Evolutionary conservation across 306 rosid genomes (phyloP), one percentile per base, ranked within the genome.

Genomic region (Gillenia trifoliata): DNA sequence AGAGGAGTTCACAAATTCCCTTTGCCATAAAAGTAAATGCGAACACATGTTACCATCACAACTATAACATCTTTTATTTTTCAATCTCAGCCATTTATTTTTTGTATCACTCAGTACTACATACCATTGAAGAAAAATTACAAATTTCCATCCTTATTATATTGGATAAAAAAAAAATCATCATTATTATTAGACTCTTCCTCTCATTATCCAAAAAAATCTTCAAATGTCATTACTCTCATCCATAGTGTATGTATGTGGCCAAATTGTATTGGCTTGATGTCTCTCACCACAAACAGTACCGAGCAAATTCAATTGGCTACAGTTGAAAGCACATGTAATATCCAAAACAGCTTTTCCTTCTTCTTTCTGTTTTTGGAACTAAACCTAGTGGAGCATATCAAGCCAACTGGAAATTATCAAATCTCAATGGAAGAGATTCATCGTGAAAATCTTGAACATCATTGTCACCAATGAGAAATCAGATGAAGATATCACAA

Each of bases 401-500:
- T 19, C 19, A 8, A 34, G 50, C 70, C 50, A 65, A 36, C 70
- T 22, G 70, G 70, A 36, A 31, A 23, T 4, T 8, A 25, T 47
- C 26, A 52, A 52, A 52, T 50, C 40, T n/a, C 3, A 26, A 25
- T 33, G 3, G 36, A 28, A 69, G 16, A 49, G 60, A 28, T 36
- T 8, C 8, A 38, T 12, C 4, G 12, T 4, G 19, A 72, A 70
- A 72, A 77, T 73, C 60, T 59, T 36, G 3, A n/a, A 36, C 57
- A 19, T 63, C 77, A 70, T 54, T 64, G 64, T 41, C 68, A n/a
- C 73, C 83, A 80, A 70, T 75, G 43, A 64, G 64, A 55, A 80
- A n/a, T 7, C 63, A 75, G 80, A 75, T 63, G 77, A 1, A 75
- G 80, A 75, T 80, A 22, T 50, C 74, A 33, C 19, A 50, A 25